Base-by-base conservation (phyloP, 768 basidiomycete genomes). In the Agrocybe praecox region DNA sequence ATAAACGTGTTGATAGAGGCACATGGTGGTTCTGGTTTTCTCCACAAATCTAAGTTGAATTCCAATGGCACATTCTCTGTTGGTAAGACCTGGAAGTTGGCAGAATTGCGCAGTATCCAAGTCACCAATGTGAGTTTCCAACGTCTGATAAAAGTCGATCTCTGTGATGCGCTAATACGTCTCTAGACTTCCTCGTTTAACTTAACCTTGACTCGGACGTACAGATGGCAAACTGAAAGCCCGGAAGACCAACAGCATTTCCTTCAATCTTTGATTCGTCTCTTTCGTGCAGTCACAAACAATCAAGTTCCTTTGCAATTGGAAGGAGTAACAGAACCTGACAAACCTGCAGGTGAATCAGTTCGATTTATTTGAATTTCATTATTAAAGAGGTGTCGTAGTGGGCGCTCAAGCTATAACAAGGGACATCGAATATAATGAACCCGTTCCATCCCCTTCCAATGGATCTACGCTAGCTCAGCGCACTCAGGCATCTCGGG, bases 41-140 rank as follows among this genome's bases (percentile, higher is more conserved):
- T 99, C 18, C 96, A 99, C 82, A 99, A 99, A 74, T 94, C 96
- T 1, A 98, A 98, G 75, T 76, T 93, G 61, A 98, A 99, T 69
- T 87, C 89, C 43, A 98, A 98, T 67, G 89, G 92, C 32, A 84
- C 93, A 0, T 98, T 96, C 73, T 97, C 94, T 8, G 93, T 98
- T 47, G 97, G 97, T 6, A 99, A 99, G 77, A 94, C 96, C 1
- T 99, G 97, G 97, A 82, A 77, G 57, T 74, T 98, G 48, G 70
- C 84, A 42, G 96, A 98, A 71, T 79, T 98, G 63, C 83, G 90
- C 59, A 85, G 76, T 36, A 69, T 99, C 45, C 88, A 96, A 61
- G 88, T 96, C 46, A 57, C 82, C 33, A 82, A 80, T 67, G 95
- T 96, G 69, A 66, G 87, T 76, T 34, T 17, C 14, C 23, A 46